Evolutionary conservation across 345 rosid genomes (phyloP).

Genomic region (Anacardium occidentale): DNA sequence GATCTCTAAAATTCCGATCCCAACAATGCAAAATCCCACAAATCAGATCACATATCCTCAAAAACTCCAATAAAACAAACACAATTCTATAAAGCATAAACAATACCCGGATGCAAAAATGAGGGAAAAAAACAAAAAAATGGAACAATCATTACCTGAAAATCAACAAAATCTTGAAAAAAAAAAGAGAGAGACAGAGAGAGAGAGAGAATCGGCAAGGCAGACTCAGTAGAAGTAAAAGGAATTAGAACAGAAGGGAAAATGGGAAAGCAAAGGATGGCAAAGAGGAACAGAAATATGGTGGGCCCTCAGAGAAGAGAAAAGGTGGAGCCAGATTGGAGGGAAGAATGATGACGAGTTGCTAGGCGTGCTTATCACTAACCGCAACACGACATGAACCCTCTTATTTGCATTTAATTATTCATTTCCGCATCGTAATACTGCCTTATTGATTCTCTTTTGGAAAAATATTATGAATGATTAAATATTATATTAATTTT

Average conservation of each 20-base stretch:
- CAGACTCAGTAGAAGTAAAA: conserved; percentile 57
- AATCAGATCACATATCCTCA: conserved; percentile 41
- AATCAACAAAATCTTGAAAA: conserved; percentile 25
- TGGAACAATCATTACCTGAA: conserved; percentile 34
- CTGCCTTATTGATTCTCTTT: too few species aligned
- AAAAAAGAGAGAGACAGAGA: conserved; percentile 15
- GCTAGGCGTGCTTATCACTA: conserved; percentile 96
- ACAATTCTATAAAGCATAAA: neutral
- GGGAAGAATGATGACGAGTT: conserved; percentile 67
- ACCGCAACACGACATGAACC: conserved; percentile 48
- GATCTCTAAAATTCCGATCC: conserved; percentile 22
- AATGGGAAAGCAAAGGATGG: conserved; percentile 25
- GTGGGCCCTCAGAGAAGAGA: conserved; percentile 28
- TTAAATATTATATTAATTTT: too few species aligned
- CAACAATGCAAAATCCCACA: conserved; percentile 9
- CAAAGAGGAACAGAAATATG: conserved; percentile 25
- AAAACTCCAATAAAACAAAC: neutral
- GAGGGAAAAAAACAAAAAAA: neutral
- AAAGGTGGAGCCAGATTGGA: conserved; percentile 46
- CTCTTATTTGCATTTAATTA: conserved; percentile 25
- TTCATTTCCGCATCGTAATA: neutral
- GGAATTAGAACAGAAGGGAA: conserved; percentile 17
- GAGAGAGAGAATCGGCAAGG: conserved; percentile 18
- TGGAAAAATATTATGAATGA: too few species aligned
- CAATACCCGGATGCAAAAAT: conserved; percentile 20